Percentiles rank a stretch among this genome's conserved stretches.
Conservation (phyloP, 2,329 filamentous ascomycete genomes). For the Sclerotinia spermophila region DNA sequence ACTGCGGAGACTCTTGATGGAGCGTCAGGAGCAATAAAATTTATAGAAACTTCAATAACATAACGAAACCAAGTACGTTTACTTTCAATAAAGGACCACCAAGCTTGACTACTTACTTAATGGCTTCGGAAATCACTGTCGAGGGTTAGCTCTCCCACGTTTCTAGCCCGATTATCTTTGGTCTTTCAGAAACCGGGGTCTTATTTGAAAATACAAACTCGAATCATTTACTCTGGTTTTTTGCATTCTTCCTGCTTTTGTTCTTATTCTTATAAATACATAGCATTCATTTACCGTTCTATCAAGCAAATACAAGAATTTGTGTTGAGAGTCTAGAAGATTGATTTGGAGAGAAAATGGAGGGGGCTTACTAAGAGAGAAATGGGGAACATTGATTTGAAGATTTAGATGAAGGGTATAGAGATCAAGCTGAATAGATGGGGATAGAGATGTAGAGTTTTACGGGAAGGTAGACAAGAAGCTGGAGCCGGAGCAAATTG, state of each 20-base stretch:
- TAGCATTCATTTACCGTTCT: not conserved
- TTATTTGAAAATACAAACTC: too few relatives aligned
- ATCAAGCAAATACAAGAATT: rapidly evolving
- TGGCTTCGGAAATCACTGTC: not conserved
- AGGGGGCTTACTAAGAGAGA: not conserved
- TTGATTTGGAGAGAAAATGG: not conserved
- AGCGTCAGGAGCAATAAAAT: not conserved
- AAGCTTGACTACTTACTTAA: not conserved
- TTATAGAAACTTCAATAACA: not conserved
- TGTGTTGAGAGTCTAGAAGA: rapidly evolving
- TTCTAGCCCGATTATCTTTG: too few relatives aligned
- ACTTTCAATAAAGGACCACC: not conserved
- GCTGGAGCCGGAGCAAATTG: not conserved
- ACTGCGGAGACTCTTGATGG: not conserved
- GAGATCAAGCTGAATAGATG: not conserved
- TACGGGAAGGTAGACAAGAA: not conserved
- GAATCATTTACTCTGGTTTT: too few relatives aligned
- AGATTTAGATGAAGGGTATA: not conserved
- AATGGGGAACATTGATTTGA: not conserved
- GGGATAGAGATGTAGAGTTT: not conserved
- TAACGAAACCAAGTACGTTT: not conserved
- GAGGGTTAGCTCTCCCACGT: not conserved
- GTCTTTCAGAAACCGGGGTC: too few relatives aligned
- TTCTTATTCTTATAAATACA: too few relatives aligned
- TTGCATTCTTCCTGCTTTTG: not conserved